Percentiles rank a stretch among this genome's conserved stretches.
phyloP scores from a whole-genome alignment of 495 filamentous ascomycete genomes.

The Neurospora sp. region DNA sequence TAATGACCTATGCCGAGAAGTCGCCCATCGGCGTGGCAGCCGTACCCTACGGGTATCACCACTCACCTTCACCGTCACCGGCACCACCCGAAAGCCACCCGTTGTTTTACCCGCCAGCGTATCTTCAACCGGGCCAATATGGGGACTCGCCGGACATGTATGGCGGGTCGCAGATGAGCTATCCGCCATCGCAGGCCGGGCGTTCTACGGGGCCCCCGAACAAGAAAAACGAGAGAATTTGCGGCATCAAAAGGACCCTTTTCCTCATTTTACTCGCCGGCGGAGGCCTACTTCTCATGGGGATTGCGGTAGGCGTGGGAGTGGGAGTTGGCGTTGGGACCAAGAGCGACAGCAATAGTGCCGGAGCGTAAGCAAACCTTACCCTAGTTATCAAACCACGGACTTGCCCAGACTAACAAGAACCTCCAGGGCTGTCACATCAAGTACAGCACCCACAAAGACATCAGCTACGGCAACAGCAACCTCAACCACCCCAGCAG shows the following conservation, averaged over 20 bases:
- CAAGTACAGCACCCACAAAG: background rate
- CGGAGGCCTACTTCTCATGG: constrained; percentile 7
- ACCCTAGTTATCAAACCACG: background rate
- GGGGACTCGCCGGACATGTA: background rate
- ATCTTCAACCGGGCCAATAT: background rate
- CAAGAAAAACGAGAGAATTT: constrained; percentile 2
- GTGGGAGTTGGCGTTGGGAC: constrained; percentile 9
- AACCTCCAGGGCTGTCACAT: background rate
- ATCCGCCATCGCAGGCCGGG: background rate
- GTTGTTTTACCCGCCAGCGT: background rate
- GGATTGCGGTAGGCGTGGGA: constrained; percentile 12
- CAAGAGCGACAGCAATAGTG: background rate
- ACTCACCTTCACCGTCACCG: background rate
- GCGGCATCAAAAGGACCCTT: constrained; percentile 5
- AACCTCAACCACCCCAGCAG: background rate
- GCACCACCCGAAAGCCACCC: background rate
- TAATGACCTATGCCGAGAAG: background rate
- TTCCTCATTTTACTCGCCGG: constrained; percentile 7
- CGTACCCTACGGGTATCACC: background rate
- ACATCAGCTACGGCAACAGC: background rate
- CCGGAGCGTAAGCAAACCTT: background rate
- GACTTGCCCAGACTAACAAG: background rate
- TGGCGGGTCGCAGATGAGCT: background rate
- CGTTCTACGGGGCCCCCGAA: background rate
- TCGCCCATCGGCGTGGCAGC: background rate